Conservation (phyloP, 2,329 filamentous ascomycete species). For the Incumbomyces delicatus region DNA sequence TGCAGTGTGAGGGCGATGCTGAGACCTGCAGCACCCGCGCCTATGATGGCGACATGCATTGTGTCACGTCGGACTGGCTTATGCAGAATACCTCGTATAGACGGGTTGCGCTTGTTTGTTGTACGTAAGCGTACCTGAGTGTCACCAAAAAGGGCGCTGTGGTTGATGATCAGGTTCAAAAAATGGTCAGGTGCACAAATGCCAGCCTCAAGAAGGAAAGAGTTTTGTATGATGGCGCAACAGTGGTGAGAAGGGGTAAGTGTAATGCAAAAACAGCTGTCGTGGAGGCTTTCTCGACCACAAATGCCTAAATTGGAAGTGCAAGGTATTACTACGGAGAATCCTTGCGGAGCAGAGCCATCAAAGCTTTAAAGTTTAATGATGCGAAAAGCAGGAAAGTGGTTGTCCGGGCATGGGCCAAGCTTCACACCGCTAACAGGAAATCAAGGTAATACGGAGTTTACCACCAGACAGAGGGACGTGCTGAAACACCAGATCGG, state of each 20-base stretch:
- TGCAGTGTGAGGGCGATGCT: conserved; percentile 47
- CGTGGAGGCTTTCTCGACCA: background rate
- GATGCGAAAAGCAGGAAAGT: background rate
- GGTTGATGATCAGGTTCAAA: too few relatives aligned
- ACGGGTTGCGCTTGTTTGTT: background rate
- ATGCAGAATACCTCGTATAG: background rate
- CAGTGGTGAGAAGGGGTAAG: background rate
- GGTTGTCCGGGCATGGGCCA: background rate
- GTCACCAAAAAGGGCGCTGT: background rate
- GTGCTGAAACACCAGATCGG: background rate
- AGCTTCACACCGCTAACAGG: background rate
- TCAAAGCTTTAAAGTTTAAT: background rate
- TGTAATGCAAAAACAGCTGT: too few relatives aligned
- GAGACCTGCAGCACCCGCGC: conserved; percentile 43
- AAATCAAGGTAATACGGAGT: background rate
- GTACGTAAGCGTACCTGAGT: background rate
- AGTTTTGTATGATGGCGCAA: background rate
- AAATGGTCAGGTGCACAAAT: too few relatives aligned
- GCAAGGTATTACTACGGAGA: background rate
- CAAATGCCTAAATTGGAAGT: background rate
- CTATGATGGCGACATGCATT: conserved; percentile 35
- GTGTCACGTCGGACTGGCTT: background rate
- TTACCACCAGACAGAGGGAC: background rate
- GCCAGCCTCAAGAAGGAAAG: too few relatives aligned
- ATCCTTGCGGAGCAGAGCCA: background rate